phyloP scores from a whole-genome alignment of 148 eudicot genomes.

The Tetragonia tetragonoides region DNA sequence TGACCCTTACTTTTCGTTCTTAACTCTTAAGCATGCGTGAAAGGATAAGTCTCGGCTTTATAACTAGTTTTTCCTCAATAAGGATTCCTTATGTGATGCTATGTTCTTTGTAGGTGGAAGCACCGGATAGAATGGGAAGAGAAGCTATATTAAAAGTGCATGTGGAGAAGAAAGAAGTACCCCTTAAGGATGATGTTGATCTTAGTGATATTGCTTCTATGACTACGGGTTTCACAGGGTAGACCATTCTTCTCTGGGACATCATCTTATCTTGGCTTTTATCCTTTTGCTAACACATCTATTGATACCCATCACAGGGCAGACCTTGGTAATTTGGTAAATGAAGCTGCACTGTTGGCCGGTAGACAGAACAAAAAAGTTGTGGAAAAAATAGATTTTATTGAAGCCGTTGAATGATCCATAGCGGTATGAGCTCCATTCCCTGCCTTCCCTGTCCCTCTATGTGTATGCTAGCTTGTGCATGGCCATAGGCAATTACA shows the following conservation, averaged over 20 bases:
- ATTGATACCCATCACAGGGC: slow-evolving; percentile 57
- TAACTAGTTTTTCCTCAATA: neutral
- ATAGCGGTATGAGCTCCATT: slow-evolving; percentile 55
- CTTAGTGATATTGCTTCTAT: slow-evolving; percentile 74
- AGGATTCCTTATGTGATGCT: slow-evolving; percentile 16
- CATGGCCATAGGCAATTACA: neutral
- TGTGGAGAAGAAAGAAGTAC: slow-evolving; percentile 84
- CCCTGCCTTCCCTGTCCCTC: slow-evolving; percentile 4
- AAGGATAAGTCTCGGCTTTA: neutral
- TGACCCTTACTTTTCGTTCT: neutral
- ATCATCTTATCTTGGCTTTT: slow-evolving; percentile 6
- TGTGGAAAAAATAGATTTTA: slow-evolving; percentile 86
- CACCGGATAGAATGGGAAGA: slow-evolving; percentile 94
- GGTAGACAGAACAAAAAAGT: slow-evolving; percentile 74
- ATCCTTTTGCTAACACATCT: slow-evolving; percentile 17
- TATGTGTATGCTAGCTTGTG: neutral
- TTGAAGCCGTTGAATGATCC: slow-evolving; percentile 91
- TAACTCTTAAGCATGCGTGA: neutral
- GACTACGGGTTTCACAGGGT: slow-evolving; percentile 99
- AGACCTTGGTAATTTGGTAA: slow-evolving; percentile 96
- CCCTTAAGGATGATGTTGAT: slow-evolving; percentile 70
- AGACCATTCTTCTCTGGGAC: slow-evolving; percentile 21
- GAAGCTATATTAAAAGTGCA: slow-evolving; percentile 86
- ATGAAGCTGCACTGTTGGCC: slow-evolving; percentile 97
- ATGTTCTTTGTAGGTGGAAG: slow-evolving; percentile 61